Percentiles rank a stretch among this genome's conserved stretches.
These are phyloP conservation scores for Berkeleyomyces rouxiae DNA, from an alignment of 2,329 filamentous ascomycete genomes.

Conservation along the genomic window DNA sequence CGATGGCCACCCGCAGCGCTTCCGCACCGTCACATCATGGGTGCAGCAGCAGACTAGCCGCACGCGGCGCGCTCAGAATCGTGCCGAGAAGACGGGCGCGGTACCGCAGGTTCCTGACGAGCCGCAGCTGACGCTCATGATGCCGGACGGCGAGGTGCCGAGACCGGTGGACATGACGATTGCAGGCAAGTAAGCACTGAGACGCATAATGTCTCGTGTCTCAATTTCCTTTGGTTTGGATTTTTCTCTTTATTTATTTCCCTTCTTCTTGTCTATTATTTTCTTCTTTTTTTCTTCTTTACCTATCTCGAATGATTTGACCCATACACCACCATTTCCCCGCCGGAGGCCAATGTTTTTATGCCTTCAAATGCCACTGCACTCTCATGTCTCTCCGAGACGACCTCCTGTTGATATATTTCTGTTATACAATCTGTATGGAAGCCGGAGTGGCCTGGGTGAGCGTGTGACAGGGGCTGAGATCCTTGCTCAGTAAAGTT, in stretches of 20 bases:
- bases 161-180: slow-evolving; percentile 23
- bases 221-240: neutral
- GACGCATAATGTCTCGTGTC: neutral
- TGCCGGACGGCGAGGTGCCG: slow-evolving; percentile 32
- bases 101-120: slow-evolving; percentile 28
- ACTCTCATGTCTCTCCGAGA: neutral
- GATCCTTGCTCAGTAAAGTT: neutral
- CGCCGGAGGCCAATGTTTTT: neutral
- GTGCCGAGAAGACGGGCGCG: slow-evolving; percentile 18
- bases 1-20: slow-evolving; percentile 34
- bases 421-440: neutral
- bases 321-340: neutral
- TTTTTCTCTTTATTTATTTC: neutral
- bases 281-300: neutral
- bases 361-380: neutral
- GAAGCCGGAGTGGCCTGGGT: neutral
- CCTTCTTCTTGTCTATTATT: neutral
- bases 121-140: slow-evolving; percentile 33
- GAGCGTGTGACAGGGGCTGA: neutral
- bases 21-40: slow-evolving; percentile 45
- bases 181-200: neutral
- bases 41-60: slow-evolving; percentile 46
- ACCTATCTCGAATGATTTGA: neutral
- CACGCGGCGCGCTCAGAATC: slow-evolving; percentile 30
- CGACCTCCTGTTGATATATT: neutral